Evolutionary conservation across 1,284 basidiomycete species (phyloP).

Genomic region (Lignosus rhinocerotis): DNA sequence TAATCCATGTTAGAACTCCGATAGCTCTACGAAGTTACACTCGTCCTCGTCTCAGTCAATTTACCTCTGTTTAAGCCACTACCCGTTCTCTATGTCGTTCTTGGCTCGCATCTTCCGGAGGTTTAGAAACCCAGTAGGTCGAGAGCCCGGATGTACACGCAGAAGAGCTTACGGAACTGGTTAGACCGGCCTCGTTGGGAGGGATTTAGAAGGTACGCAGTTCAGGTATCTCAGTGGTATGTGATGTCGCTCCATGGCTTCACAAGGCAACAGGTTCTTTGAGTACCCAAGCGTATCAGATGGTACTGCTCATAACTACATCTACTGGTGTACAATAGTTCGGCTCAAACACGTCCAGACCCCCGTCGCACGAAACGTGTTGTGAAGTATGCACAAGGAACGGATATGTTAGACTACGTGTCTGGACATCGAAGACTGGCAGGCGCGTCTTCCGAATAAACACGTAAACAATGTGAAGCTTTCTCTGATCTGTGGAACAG

Average conservation of each 20-base stretch:
- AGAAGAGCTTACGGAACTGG: background rate
- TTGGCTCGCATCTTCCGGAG: slow-evolving; percentile 25
- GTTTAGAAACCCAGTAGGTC: slow-evolving; percentile 28
- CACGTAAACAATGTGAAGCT: background rate
- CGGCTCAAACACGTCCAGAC: slow-evolving; percentile 4
- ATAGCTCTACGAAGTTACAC: too few species aligned
- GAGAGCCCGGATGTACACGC: background rate
- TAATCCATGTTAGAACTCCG: too few species aligned
- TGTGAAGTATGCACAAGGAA: slow-evolving; percentile 33
- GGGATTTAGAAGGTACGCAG: slow-evolving; percentile 31
- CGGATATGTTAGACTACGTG: slow-evolving; percentile 33
- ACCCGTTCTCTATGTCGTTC: slow-evolving; percentile 23
- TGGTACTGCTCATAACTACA: slow-evolving; percentile 15
- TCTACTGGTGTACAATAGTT: background rate
- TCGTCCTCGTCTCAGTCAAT: too few species aligned
- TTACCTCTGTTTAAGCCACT: too few species aligned
- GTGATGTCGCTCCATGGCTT: background rate
- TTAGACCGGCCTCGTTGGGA: slow-evolving; percentile 29
- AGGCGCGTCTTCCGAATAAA: slow-evolving; percentile 18
- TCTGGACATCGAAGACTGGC: slow-evolving; percentile 28
- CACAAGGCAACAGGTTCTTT: slow-evolving; percentile 31
- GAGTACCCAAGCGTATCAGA: slow-evolving; percentile 30
- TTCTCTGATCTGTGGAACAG: slow-evolving; percentile 12
- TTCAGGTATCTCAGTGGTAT: background rate
- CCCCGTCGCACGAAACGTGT: slow-evolving; percentile 30